Evolutionary conservation across 352 stramenopile genomes (phyloP).

Genomic region (Aphanomyces astaci): DNA sequence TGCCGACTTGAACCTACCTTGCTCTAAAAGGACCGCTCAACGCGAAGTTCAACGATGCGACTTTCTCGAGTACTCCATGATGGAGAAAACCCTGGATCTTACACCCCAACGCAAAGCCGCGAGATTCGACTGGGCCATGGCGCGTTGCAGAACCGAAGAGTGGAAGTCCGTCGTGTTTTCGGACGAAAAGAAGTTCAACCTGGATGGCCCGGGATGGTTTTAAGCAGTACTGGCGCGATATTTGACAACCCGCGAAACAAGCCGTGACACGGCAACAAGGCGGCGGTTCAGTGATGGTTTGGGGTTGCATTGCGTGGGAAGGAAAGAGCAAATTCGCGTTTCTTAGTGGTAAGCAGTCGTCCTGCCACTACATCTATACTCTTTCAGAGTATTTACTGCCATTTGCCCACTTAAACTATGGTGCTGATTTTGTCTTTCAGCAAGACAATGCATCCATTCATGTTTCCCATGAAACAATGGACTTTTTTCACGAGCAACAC

Average conservation of each 20-base stretch:
- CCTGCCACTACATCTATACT: constrained; percentile 26
- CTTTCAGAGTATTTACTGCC: constrained; percentile 28
- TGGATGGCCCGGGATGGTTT: constrained; percentile 4
- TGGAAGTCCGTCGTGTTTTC: not conserved
- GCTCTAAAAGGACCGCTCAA: not conserved
- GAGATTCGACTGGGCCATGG: not conserved
- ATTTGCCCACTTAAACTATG: constrained; percentile 18
- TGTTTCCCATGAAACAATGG: too few relatives aligned
- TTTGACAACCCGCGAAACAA: not conserved
- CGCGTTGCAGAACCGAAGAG: not conserved
- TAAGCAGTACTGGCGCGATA: not conserved
- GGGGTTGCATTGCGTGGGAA: constrained; percentile 16
- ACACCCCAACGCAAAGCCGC: not conserved
- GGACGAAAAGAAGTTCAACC: constrained; percentile 13
- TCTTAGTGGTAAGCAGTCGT: constrained; percentile 25
- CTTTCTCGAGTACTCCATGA: not conserved
- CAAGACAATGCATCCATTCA: too few relatives aligned
- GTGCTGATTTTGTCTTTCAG: too few relatives aligned
- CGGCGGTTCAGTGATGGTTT: constrained; percentile 28
- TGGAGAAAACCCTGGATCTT: not conserved
- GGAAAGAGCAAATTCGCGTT: constrained; percentile 23
- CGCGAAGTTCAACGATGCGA: not conserved
- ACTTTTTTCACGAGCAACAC: too few relatives aligned
- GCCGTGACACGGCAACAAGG: not conserved
- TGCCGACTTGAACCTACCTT: not conserved